Base-by-base conservation (phyloP, 2,329 filamentous ascomycete species). In the Colletotrichum higginsianum region DNA sequence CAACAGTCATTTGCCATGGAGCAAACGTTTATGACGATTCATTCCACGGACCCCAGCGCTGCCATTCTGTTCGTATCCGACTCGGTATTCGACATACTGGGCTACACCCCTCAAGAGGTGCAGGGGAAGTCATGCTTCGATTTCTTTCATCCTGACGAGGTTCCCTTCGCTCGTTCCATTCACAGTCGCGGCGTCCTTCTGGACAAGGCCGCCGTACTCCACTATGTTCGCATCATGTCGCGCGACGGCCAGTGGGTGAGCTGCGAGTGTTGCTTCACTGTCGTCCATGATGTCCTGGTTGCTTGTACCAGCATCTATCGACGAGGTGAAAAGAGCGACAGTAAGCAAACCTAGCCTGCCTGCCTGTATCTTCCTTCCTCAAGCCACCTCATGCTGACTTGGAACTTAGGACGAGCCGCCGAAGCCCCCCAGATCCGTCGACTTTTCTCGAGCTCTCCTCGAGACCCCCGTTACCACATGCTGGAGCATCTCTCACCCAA, bases 1-100 rank as follows among this genome's bases (percentile, higher is more conserved):
- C 50, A 65, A 49, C 42, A 26, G 38, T 61, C 55, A 23, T 72
- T 74, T 78, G 80, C 79, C 74, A 94, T 94, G 93, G 93, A 95
- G 82, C 93, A 93, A 76, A 96, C 94, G 42, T 97, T 97, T 84
- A 96, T 97, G 84, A 95, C 94, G 76, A 96, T 97, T 79, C 94
- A 96, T 80, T 74, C 61, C 47, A 71, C 75, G 95, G 94, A 95
- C 81, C 87, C 96, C 72, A 92, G 96, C 79, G 94, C 93, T 76
- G 92, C 91, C 74, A 92, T 97, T 73, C 87, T 95, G 73, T 97
- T 95, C 82, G 93, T 91, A 23, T 97, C 94, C 61, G 93, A 95
- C 76, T 96, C 94, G 2, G 91, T 97, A 74, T 86, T 90, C 76
- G 93, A 97, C 76, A 94, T 97, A 73, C 88, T 97, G 52, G 94